Evolutionary conservation across 441 rosid genomes (phyloP).

Genomic region (Francoa sonchifolia): DNA sequence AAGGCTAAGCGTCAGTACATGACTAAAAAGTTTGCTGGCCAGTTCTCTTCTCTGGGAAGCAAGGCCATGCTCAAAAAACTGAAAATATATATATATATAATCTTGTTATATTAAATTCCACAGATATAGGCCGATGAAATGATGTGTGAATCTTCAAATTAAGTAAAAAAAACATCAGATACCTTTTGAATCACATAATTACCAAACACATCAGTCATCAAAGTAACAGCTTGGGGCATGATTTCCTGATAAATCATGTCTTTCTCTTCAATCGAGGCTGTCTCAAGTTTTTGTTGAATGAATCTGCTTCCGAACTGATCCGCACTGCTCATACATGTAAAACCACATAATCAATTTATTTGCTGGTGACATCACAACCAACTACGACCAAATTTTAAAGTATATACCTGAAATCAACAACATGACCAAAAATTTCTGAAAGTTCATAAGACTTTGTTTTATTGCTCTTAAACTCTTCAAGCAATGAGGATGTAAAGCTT

Average conservation of each 20-base stretch:
- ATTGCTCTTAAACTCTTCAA: conserved; percentile 77
- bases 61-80: conserved; percentile 82
- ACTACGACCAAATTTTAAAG: too few species aligned
- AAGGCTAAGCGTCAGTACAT: conserved; percentile 65
- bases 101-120: too few species aligned
- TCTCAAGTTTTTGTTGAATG: conserved; percentile 86
- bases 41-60: conserved; percentile 52
- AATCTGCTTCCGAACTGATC: conserved; percentile 94
- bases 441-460: conserved; percentile 66
- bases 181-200: conserved; percentile 93
- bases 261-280: conserved; percentile 68
- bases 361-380: too few species aligned
- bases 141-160: too few species aligned
- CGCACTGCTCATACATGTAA: conserved; percentile 29
- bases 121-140: too few species aligned
- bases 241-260: conserved; percentile 75
- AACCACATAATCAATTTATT: neutral
- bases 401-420: conserved; percentile 76
- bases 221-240: conserved; percentile 60
- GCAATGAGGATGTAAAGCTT: conserved; percentile 56
- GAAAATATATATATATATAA: conserved; percentile 6
- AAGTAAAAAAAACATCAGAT: conserved; percentile 4
- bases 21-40: conserved; percentile 56
- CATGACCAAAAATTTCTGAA: conserved; percentile 62
- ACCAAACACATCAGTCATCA: conserved; percentile 91